These are phyloP conservation scores for Dacryopinax primogenitus DNA, from an alignment of 768 basidiomycete species.

Conservation along the genomic window DNA sequence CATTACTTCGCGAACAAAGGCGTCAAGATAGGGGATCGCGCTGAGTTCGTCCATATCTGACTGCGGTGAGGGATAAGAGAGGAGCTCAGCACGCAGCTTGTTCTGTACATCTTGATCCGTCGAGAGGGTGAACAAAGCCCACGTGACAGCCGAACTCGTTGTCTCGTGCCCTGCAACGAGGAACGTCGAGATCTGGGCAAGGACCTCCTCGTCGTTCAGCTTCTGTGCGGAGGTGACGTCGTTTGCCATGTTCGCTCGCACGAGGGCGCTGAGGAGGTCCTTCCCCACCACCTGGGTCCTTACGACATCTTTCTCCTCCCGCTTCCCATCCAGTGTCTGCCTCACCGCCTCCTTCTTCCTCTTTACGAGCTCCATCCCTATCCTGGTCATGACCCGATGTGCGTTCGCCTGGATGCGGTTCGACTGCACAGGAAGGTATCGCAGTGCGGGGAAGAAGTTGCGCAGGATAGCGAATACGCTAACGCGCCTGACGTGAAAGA, in stretches of 20 bases:
- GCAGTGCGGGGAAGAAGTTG: background rate
- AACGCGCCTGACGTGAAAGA: constrained; percentile 58
- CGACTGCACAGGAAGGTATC: background rate
- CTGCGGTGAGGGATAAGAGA: constrained; percentile 33
- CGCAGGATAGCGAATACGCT: background rate
- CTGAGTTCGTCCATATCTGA: constrained; percentile 60
- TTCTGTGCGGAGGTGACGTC: constrained; percentile 24
- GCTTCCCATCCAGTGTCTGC: constrained; percentile 14
- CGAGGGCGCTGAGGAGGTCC: constrained; percentile 27
- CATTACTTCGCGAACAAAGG: constrained; percentile 48
- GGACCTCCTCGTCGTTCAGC: constrained; percentile 27
- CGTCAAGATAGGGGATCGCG: constrained; percentile 54
- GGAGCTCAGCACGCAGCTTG: constrained; percentile 47
- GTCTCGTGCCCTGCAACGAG: constrained; percentile 39
- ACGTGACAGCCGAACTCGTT: constrained; percentile 43
- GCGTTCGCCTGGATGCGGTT: background rate
- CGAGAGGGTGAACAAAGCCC: constrained; percentile 47
- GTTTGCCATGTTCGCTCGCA: constrained; percentile 28
- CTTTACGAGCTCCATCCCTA: constrained; percentile 21
- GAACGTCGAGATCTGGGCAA: constrained; percentile 20
- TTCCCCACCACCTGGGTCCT: constrained; percentile 20
- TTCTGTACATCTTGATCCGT: constrained; percentile 38
- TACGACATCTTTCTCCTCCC: constrained; percentile 21
- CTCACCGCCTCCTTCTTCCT: constrained; percentile 23
- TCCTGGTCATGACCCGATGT: constrained; percentile 11